Base-by-base conservation (phyloP, 2,329 filamentous ascomycete species). In the Penicillium brevicompactum region DNA sequence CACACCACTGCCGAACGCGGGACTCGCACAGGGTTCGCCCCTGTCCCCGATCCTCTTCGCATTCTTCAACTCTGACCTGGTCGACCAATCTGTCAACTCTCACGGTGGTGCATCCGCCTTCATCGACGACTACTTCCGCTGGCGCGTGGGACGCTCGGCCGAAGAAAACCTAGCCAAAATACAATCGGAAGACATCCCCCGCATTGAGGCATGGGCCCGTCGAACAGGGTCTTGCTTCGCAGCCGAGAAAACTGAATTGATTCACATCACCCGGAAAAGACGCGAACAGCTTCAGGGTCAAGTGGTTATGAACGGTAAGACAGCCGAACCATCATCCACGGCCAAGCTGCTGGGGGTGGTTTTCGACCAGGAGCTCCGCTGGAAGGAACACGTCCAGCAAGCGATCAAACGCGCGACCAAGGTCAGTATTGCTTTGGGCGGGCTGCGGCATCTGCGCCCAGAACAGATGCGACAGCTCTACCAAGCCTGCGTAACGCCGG, bases 51-150 rank as follows among this genome's bases (percentile, higher is more conserved):
- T 72, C 9, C 57, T 74, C 4, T 76, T 73, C 52, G 63, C 70
- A n/a, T 71, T 74, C 62, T 75, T 71, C 55, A 75, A 76, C 46
- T 65, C 65, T 21, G 68, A 75, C 44, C 65, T 75, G 7, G 69
- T 76, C 2, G 58, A 76, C 32, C 54, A 67, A 38, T 50, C 53
- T 0, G 59, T 64, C 4, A 22, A 55, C 34, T 44, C 8, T 18
- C 30, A 57, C n/a, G 54, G 67, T 24, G 68, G 68, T 9, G 61
- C 65, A 34, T 70, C 56, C 31, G 62, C 58, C 46, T 77, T 68
- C 54, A 71, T 60, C 41, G 61, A 57, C 55, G 67, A 65, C 52
- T 76, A 66, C 24, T 67, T 63, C 37, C 42, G 51, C n/a, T 67
- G 58, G 67, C 46, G 53, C 41, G 53, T 57, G 0, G 58, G 61